phyloP scores from a whole-genome alignment of 331 rosid species.

The Quercus tomentella region DNA sequence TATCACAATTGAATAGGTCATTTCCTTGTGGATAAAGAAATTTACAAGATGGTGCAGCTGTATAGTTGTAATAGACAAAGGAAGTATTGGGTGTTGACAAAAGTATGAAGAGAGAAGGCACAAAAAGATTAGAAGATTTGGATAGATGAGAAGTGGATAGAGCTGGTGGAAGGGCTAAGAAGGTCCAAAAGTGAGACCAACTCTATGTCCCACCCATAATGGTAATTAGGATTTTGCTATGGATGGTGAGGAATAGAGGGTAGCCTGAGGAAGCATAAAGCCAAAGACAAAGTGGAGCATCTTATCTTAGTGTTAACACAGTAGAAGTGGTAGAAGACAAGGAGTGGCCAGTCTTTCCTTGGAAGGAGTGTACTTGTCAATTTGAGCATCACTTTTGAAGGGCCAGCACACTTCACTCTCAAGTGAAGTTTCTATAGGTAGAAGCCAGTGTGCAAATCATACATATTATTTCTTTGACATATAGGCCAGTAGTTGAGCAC shows the following conservation, averaged over 20 bases:
- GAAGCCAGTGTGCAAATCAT: not conserved
- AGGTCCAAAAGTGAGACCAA: conserved; percentile 8
- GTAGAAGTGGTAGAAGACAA: conserved; percentile 25
- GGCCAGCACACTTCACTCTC: conserved; percentile 51
- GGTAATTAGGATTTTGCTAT: conserved; percentile 20
- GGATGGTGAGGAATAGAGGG: conserved; percentile 19
- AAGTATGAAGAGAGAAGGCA: not conserved
- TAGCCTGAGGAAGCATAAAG: conserved; percentile 40
- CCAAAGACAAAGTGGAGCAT: conserved; percentile 42
- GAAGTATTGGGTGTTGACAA: not conserved
- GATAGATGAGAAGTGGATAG: conserved; percentile 9
- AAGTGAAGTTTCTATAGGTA: conserved; percentile 44
- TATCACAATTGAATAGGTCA: no score
- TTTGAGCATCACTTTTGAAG: conserved; percentile 34
- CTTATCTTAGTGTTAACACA: conserved; percentile 12
- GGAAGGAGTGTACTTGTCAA: conserved; percentile 31
- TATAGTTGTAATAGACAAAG: not conserved
- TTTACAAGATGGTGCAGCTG: not conserved
- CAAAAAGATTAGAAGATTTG: not conserved
- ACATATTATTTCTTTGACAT: not conserved
- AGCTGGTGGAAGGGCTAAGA: conserved; percentile 25
- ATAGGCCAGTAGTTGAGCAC: not conserved
- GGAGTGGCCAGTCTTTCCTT: conserved; percentile 32
- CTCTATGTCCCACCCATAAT: conserved; percentile 23
- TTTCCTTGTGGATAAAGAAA: not conserved